Evolutionary conservation across 2,329 filamentous ascomycete genomes (phyloP), one percentile per base, ranked within the genome.

Genomic region (Xylariaceae sp.): DNA sequence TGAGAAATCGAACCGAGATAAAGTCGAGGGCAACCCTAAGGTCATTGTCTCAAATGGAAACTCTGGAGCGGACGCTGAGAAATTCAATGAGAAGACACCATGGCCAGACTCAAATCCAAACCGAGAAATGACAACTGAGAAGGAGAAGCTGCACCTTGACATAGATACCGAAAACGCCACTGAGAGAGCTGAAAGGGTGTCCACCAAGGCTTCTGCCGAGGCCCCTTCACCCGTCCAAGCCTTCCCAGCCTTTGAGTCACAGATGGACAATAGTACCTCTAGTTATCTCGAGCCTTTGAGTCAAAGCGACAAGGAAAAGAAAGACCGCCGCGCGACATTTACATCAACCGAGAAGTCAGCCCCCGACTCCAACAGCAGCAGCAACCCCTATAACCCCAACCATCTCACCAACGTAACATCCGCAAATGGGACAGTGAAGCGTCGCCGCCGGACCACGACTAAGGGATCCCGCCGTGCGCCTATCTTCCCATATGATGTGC

Each of bases 401-500:
- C 22, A 26, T 11, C 22, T 6, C 22, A 47, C 47, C 15, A 47
- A 32, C 30, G 15, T n/a, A n/a, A 8, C 13, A n/a, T 15, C 13
- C 6, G 13, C 8, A 13, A 38, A 54, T 63, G 79, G 78, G 17
- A 69, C 33, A 17, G 11, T 78, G 41, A 81, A 73, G 57, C 74
- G 78, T 36, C 76, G 85, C 34, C 76, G 84, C 35, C 76, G 87
- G 24, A 81, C 79, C 1, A 85, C 81, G 19, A 90, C 86, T 30
- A 84, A 79, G 64, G 76, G 78, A 45, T 85, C 79, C 53, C 78
- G 78, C 24, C 76, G 79, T 32, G 79, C 79, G 1, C 79, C 83
- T 51, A 70, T 76, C 41, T 74, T 76, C 12, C 68, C 74, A 1
- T 90, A 95, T 47, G 89, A 95, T 38, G 70, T 96, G 51, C 73